phyloP scores from a whole-genome alignment of 305 asterid species.

The Fraxinus latifolia region DNA sequence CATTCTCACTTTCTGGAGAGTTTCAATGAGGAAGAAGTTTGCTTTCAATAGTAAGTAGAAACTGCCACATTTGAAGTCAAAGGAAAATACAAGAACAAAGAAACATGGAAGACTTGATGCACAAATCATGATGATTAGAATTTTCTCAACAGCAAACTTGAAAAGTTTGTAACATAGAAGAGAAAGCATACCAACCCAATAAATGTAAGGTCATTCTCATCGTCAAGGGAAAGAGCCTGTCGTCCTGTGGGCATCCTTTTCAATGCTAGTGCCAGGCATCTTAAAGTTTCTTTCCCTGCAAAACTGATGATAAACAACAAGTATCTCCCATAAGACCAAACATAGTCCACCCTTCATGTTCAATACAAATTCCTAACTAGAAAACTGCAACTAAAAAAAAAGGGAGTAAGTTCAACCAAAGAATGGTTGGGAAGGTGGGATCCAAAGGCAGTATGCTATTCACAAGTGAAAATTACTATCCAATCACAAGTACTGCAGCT shows the following conservation, averaged over 20 bases:
- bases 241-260: conserved; percentile 89
- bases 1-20: background rate
- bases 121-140: conserved; percentile 18
- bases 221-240: conserved; percentile 75
- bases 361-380: conserved; percentile 5
- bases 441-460: background rate
- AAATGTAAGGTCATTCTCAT: conserved; percentile 93
- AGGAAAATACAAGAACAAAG: background rate
- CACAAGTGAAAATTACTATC: background rate
- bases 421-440: background rate
- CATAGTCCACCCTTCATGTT: background rate
- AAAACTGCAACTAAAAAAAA: background rate
- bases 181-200: conserved; percentile 99
- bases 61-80: background rate
- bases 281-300: conserved; percentile 93
- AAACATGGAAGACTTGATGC: background rate
- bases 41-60: background rate
- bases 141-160: conserved; percentile 8
- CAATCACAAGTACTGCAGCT: conserved; percentile 9
- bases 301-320: conserved; percentile 50
- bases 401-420: background rate
- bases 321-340: conserved; percentile 21
- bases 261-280: conserved; percentile 94
- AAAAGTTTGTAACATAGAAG: conserved; percentile 35
- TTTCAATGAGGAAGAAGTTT: background rate